These are phyloP conservation scores for Ascochyta koolunga DNA, from an alignment of 2,329 filamentous ascomycete species.

Conservation along the genomic window DNA sequence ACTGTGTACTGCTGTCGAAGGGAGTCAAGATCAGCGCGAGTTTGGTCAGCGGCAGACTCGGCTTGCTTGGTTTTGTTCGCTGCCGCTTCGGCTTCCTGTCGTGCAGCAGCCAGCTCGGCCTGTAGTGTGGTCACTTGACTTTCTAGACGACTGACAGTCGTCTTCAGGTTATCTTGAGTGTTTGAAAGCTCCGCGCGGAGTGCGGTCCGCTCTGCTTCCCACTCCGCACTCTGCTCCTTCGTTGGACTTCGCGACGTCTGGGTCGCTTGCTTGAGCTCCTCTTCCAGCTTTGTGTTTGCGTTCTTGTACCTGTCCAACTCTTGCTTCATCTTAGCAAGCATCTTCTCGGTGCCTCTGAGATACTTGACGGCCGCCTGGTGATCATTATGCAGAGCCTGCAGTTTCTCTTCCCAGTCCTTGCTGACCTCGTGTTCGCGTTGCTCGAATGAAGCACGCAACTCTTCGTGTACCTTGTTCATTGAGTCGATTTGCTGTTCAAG, in stretches of 20 bases:
- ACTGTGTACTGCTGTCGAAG: conserved; percentile 81
- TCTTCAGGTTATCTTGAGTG: conserved; percentile 71
- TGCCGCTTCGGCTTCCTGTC: conserved; percentile 73
- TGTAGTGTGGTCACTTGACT: conserved; percentile 71
- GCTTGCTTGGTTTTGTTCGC: conserved; percentile 59
- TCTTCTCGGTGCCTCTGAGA: conserved; percentile 97
- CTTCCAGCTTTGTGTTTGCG: conserved; percentile 81
- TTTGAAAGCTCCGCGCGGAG: conserved; percentile 72
- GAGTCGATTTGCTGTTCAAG: conserved; percentile 86
- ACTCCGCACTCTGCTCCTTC: conserved; percentile 62
- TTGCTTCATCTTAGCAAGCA: conserved; percentile 98
- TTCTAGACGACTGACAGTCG: conserved; percentile 72
- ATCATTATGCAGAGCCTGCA: conserved; percentile 92
- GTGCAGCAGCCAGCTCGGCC: conserved; percentile 69
- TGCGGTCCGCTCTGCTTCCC: conserved; percentile 74
- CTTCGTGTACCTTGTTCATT: conserved; percentile 80
- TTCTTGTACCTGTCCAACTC: conserved; percentile 92
- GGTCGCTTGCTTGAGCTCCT: conserved; percentile 71
- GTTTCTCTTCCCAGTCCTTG: conserved; percentile 85
- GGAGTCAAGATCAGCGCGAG: conserved; percentile 75
- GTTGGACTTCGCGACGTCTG: conserved; percentile 45
- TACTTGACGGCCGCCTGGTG: conserved; percentile 98
- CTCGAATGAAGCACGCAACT: conserved; percentile 79
- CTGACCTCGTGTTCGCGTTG: conserved; percentile 86
- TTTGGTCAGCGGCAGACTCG: conserved; percentile 58